phyloP scores from a whole-genome alignment of 2,329 filamentous ascomycete species.

The Spiromastix sp. region DNA sequence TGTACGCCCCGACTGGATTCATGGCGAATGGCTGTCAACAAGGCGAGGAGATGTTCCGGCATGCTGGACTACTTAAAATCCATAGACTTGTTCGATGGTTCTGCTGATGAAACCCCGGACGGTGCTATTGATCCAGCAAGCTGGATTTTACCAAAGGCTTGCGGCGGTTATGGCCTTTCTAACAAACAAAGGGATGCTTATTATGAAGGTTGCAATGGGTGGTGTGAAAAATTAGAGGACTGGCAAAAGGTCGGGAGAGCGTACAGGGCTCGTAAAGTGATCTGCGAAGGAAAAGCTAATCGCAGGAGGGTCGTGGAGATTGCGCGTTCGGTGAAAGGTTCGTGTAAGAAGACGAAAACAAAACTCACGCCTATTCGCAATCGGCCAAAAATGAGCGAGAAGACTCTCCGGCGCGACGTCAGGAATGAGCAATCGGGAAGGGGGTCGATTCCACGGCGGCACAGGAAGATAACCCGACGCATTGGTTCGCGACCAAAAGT shows the following conservation, averaged over 20 bases:
- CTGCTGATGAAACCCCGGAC: slow-evolving; percentile 28
- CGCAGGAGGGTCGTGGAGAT: slow-evolving; percentile 22
- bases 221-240: slow-evolving; percentile 29
- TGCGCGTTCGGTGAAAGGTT: slow-evolving; percentile 13
- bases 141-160: slow-evolving; percentile 32
- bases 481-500: too few relatives aligned
- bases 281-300: slow-evolving; percentile 28
- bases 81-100: slow-evolving; percentile 24
- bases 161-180: slow-evolving; percentile 27
- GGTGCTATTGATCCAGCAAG: slow-evolving; percentile 29
- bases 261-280: slow-evolving; percentile 26
- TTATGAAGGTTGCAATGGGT: slow-evolving; percentile 30
- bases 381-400: background rate
- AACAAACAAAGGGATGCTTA: slow-evolving; percentile 26
- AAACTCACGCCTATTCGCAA: slow-evolving; percentile 3
- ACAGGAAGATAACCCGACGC: background rate
- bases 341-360: slow-evolving; percentile 10
- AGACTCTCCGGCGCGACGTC: background rate
- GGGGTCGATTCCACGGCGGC: slow-evolving; percentile 5
- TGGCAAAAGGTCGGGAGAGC: slow-evolving; percentile 27
- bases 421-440: slow-evolving; percentile 6
- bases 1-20: slow-evolving; percentile 25
- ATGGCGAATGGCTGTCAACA: slow-evolving; percentile 30
- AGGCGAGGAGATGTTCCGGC: slow-evolving; percentile 21
- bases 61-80: slow-evolving; percentile 19